Base-by-base conservation (phyloP, 2,329 filamentous ascomycete genomes). In the Diaporthe vaccinii region DNA sequence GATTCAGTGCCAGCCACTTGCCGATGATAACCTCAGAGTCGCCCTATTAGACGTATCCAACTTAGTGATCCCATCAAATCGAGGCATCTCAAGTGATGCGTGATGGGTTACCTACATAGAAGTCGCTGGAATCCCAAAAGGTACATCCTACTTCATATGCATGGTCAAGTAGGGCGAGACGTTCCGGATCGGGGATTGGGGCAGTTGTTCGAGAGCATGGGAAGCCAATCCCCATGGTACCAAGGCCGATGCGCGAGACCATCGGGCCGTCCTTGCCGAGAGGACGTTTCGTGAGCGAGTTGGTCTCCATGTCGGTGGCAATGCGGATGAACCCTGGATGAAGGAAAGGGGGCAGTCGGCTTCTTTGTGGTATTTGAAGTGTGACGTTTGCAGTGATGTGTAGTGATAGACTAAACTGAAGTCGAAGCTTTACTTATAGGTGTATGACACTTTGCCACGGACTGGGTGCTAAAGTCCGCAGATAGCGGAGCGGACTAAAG, bases 121-220 rank as follows among this genome's bases (percentile, higher is more conserved):
- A 49, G 53, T 81, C 49, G 53, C 71, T 62, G 9, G 72, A 76
- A 44, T 78, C 78, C 78, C 78, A 78, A 39, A 78, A 77, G 5
- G 77, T 77, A 67, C 86, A 85, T 68, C 90, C 90, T 2, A 86
- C 77, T 39, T 87, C 86, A 81, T 87, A 87, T 4, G 85, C 85
- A 17, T 84, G 84, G 79, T 91, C 88, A 28, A 91, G 85, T 2
- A 91, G 78, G 4, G 84, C 84, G 74, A 90, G 83, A 3, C 87
- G 86, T 75, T 90, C 87, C 31, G 85, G 80, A 41, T 90, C 88
- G 2, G 87, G 84, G 69, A 86, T 87, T 7, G 41, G 39, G 20
- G 36, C 31, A 15, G 5, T 44, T 1, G 34, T 75, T 9, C 75
- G 49, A 44, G 75, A 74, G 46, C 65, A 68, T 2, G 65, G 65